Evolutionary conservation across 2,329 filamentous ascomycete species (phyloP).

Genomic region (Neophaeococcomyces mojaviensis): DNA sequence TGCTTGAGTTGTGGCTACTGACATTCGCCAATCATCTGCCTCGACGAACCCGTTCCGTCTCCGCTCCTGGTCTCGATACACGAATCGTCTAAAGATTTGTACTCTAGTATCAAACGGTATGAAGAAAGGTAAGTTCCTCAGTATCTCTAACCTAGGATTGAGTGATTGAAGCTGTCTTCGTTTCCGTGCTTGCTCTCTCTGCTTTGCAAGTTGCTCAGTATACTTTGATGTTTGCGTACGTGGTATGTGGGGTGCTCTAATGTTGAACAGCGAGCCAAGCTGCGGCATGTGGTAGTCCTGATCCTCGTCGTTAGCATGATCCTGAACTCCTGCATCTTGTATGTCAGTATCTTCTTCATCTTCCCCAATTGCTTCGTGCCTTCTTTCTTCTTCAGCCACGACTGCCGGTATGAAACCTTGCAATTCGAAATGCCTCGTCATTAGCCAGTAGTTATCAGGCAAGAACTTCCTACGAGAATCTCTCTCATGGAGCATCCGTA

Average conservation of each 20-base stretch:
- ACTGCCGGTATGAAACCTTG: conserved; percentile 78
- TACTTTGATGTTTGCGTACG: conserved; percentile 17
- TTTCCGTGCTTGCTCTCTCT: conserved; percentile 49
- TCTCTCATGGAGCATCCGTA: conserved; percentile 85
- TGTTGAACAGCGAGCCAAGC: conserved; percentile 30
- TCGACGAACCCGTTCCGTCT: conserved; percentile 62
- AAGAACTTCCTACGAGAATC: conserved; percentile 84
- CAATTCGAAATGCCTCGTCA: conserved; percentile 84
- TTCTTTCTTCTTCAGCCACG: conserved; percentile 73
- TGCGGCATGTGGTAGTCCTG: conserved; percentile 27
- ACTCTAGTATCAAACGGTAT: conserved; percentile 90
- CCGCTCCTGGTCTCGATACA: conserved; percentile 70
- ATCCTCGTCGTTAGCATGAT: conserved; percentile 35
- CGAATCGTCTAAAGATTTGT: conserved; percentile 86
- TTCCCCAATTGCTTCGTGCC: conserved; percentile 56
- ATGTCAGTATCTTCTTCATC: conserved; percentile 55
- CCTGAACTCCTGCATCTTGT: conserved; percentile 36
- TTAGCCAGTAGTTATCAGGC: conserved; percentile 81
- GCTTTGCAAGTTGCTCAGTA: conserved; percentile 14
- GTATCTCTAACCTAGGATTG: conserved; percentile 77
- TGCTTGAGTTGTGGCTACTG: conserved; percentile 41
- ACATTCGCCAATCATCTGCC: conserved; percentile 66
- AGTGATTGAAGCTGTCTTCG: conserved; percentile 67
- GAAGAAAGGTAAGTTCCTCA: conserved; percentile 94
- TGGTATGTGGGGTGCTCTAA: conserved; percentile 19